Evolutionary conservation across 2,329 filamentous ascomycete species (phyloP), one percentile per base, ranked within the genome.

Genomic region (Thermoascus crustaceus): DNA sequence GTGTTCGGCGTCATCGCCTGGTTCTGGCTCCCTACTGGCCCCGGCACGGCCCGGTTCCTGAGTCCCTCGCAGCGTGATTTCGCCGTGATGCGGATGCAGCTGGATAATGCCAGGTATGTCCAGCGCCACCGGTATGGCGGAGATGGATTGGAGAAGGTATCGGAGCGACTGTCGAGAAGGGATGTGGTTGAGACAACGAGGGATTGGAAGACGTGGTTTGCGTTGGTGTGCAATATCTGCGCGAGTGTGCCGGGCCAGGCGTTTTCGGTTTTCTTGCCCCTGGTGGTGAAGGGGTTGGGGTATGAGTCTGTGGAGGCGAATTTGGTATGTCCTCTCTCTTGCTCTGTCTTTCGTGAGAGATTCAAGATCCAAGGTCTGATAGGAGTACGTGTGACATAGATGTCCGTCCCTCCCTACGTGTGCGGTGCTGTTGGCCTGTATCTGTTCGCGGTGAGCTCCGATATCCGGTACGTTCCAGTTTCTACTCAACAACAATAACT

Each of bases 201-300:
- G 9, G 60, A 63, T 42, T 58, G 57, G 56, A 61, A 61, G 43
- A 34, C 62, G 16, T 62, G 57, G 58, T 59, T 13, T 31, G 41
- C 81, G 40, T 72, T 81, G 49, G 38, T 72, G 36, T 76, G 73
- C 61, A 80, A 78, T 57, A 75, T 80, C 41, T 70, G 78, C 34
- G 74, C 68, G 19, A 69, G 71, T 21, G 68, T 75, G 11, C 72
- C 73, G 6, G 63, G 71, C 13, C 76, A 75, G 42, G 73, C 73
- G 0, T 76, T 78, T 46, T 68, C 70, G 1, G 64, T 78, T n/a
- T 78, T 80, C 53, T 60, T 78, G n/a, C 76, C 76, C 0, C 69
- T 77, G 13, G 73, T 80, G 37, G 67, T 80, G 8, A 54, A 54
- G 32, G 57, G 72, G 43, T 64, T 67, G 54, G 73, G 48, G 49